Evolutionary conservation across 2,329 filamentous ascomycete species (phyloP), one percentile per base, ranked within the genome.

Genomic region (Apiospora saccharicola): DNA sequence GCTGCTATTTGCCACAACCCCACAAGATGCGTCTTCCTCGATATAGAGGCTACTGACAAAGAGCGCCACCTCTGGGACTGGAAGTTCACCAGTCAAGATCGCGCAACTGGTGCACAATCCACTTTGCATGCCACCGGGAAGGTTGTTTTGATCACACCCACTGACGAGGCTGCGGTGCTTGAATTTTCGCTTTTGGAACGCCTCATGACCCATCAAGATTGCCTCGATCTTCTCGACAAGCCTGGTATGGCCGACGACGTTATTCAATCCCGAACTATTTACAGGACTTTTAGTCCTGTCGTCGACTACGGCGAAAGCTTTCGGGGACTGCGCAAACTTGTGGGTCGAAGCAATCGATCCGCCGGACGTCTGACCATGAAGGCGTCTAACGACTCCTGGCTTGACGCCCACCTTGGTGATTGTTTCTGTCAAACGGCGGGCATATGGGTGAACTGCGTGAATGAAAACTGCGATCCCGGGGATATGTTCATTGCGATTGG

Each of bases 391-490:
- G n/a, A n/a, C n/a, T n/a, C n/a, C n/a, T 19, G 5, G 19, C 19
- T 68, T 68, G 12, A 82, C 47, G 47, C 75, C 7, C 73, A 75
- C 24, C 73, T 83, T 24, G 72, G 76, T 14, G 83, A 85, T 64
- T 72, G 43, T 5, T 83, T 83, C 74, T 76, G 79, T 71, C 83
- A 84, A 73, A 78, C 83, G 0, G 81, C 71, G 14, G 82, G 83
- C 4, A 77, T 84, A 13, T 83, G 75, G 72, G 77, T 81, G 19
- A 85, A 84, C 73, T 83, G 53, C 84, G n/a, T n/a, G n/a, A n/a
- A n/a, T n/a, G n/a, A n/a, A n/a, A n/a, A n/a, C n/a, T n/a, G n/a
- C n/a, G n/a, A n/a, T n/a, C n/a, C n/a, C n/a, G n/a, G n/a, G n/a
- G n/a, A n/a, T n/a, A 76, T 74, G 77, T 85, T 34, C 75, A 78